Conservation (phyloP, 2,329 filamentous ascomycete species). For the Immersiporthe knoxdaviesiana region DNA sequence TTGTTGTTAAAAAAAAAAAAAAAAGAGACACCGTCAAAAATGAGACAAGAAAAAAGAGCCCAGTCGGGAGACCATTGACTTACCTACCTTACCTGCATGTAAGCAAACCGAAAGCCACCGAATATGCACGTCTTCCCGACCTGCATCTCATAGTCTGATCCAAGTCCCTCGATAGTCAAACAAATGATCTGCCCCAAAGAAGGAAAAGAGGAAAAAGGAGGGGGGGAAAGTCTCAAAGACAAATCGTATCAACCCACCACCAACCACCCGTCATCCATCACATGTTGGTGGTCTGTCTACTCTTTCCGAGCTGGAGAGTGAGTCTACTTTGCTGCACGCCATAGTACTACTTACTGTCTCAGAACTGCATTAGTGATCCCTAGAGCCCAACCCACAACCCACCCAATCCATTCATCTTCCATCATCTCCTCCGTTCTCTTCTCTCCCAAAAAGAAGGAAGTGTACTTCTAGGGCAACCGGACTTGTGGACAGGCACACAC, state of each 20-base stretch:
- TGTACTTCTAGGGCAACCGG: too few relatives aligned
- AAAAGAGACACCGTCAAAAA: not conserved
- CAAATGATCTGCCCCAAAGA: conserved; percentile 6
- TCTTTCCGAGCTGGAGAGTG: too few relatives aligned
- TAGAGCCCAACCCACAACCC: not conserved
- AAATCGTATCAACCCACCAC: too few relatives aligned
- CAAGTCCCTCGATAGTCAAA: conserved; percentile 6
- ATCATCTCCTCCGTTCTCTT: not conserved
- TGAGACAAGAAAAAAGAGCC: not conserved
- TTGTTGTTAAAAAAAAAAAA: not conserved
- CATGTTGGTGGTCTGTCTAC: too few relatives aligned
- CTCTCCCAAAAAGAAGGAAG: too few relatives aligned
- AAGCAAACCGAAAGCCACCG: not conserved
- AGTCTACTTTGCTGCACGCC: too few relatives aligned
- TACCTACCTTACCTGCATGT: not conserved
- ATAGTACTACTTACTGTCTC: too few relatives aligned
- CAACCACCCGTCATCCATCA: too few relatives aligned
- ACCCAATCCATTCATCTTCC: not conserved
- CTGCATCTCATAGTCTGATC: conserved; percentile 9
- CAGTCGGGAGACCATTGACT: not conserved
- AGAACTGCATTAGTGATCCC: conserved; percentile 12
- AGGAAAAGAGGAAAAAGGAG: not conserved
- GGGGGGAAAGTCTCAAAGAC: too few relatives aligned
- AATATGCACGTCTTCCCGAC: conserved; percentile 4
- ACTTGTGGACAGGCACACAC: not conserved